Evolutionary conservation across 2,329 filamentous ascomycete species (phyloP).

Genomic region (Penicillium thymicola): DNA sequence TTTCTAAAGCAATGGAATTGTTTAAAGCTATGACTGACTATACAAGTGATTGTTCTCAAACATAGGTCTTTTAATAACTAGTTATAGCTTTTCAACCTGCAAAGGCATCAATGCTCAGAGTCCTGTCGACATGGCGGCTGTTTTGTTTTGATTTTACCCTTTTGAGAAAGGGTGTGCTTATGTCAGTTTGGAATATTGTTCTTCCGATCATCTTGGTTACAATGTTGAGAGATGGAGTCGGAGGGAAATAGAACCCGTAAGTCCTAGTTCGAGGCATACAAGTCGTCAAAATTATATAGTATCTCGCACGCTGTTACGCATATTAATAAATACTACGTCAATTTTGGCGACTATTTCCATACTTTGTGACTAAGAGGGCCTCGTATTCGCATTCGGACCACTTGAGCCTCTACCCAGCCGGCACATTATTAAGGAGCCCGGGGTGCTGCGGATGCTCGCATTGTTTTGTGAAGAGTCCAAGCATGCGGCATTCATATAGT

Average conservation of each 20-base stretch:
- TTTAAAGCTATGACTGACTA: neutral
- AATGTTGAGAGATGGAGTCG: neutral
- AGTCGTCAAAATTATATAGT: too few relatives aligned
- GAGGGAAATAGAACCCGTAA: neutral
- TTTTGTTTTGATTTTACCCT: conserved; percentile 35
- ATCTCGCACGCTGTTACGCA: neutral
- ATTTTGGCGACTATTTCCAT: neutral
- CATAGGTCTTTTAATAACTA: neutral
- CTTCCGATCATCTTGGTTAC: neutral
- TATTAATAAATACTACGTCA: neutral
- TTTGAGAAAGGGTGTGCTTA: conserved; percentile 14
- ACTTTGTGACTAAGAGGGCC: neutral
- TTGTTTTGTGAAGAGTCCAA: neutral
- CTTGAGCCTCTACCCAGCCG: neutral
- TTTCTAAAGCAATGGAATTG: neutral
- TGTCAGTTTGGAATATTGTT: neutral
- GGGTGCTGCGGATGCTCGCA: neutral
- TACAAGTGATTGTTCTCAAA: neutral
- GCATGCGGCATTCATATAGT: neutral
- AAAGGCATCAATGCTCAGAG: neutral
- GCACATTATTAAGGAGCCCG: neutral
- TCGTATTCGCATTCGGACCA: neutral
- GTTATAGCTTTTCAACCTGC: neutral
- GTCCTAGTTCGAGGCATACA: neutral
- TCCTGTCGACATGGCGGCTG: conserved; percentile 1